Base-by-base conservation (phyloP, 176 grass and related monocot genomes). In the Carex littledalei region DNA sequence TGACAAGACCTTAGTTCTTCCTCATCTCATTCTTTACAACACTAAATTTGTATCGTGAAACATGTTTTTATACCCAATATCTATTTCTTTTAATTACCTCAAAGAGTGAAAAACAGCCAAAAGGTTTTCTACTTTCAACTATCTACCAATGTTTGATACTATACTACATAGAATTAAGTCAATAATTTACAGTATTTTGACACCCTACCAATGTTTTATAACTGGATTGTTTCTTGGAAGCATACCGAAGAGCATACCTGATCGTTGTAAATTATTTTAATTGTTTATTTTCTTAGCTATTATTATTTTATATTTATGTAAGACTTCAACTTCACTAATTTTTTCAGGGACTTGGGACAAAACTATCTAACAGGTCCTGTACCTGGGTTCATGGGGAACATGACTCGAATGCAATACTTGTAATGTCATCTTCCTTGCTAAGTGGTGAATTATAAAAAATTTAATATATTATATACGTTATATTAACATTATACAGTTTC, bases 281-380 rank as follows among this genome's bases (percentile, higher is more conserved):
- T 79, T 18, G 15, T n/a, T 14, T 12, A 12, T 73, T 32, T 59
- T 79, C n/a, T 59, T 32, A 16, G 12, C 5, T 79, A 16, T 79
- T 13, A 24, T 35, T 17, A 3, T 58, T 35, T 58, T 63, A 81
- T 81, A 63, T 43, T 63, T 61, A 6, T 81, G 8, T 81, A 31
- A 77, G 21, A 77, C 26, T 15, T 77, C 49, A 55, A 10, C 47
- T 2, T 88, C 0, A 72, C 3, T 18, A 68, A 49, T 81, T 78
- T 4, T 93, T 88, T 70, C 91, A 98, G 95, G 74, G 0, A 91
- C 17, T 84, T 98, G 39, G 0, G 0, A 17, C 82, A 87, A 66
- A 97, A 93, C 58, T 93, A 90, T 52, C 37, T 98, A 76, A 98
- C 92, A 4, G 95, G 92, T 0, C 37, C 92, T 16, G 12, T 98